These are phyloP conservation scores for Epicoccum nigrum DNA, from an alignment of 2,329 filamentous ascomycete species.

Conservation along the genomic window DNA sequence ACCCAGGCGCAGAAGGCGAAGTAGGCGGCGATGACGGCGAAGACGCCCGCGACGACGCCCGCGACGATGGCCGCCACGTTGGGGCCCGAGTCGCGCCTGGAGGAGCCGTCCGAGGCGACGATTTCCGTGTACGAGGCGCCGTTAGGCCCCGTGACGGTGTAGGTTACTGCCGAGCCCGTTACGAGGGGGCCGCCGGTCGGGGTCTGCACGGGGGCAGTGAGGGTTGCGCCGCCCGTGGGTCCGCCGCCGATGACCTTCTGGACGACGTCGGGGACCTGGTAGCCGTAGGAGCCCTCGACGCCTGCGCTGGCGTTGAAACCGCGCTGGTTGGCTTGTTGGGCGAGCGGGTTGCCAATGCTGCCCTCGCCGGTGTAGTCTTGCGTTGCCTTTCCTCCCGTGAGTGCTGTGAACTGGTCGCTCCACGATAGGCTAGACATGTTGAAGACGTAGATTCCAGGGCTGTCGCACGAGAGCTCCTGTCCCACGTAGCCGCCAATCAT, in stretches of 20 bases:
- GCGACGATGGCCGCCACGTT: constrained; percentile 63
- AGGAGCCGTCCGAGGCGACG: constrained; percentile 32
- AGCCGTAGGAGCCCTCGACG: constrained; percentile 67
- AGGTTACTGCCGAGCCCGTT: constrained; percentile 72
- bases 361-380: constrained; percentile 40
- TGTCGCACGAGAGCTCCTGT: constrained; percentile 66
- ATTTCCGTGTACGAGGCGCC: constrained; percentile 51
- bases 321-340: constrained; percentile 60
- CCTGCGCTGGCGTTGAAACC: constrained; percentile 59
- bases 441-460: constrained; percentile 75
- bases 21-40: constrained; percentile 67
- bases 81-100: constrained; percentile 40
- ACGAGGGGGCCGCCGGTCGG: constrained; percentile 73
- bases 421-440: constrained; percentile 74
- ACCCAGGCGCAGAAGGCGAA: constrained; percentile 75
- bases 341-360: constrained; percentile 52
- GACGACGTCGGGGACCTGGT: constrained; percentile 71
- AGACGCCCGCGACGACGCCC: constrained; percentile 68
- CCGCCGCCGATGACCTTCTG: constrained; percentile 71
- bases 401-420: constrained; percentile 72
- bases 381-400: constrained; percentile 60
- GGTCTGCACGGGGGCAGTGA: constrained; percentile 66
- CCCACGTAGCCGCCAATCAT: constrained; percentile 74
- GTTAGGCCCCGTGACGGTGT: constrained; percentile 62
- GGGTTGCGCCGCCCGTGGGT: constrained; percentile 70